Base-by-base conservation (phyloP, 2,329 filamentous ascomycete species). In the Cyclaneusma minus region DNA sequence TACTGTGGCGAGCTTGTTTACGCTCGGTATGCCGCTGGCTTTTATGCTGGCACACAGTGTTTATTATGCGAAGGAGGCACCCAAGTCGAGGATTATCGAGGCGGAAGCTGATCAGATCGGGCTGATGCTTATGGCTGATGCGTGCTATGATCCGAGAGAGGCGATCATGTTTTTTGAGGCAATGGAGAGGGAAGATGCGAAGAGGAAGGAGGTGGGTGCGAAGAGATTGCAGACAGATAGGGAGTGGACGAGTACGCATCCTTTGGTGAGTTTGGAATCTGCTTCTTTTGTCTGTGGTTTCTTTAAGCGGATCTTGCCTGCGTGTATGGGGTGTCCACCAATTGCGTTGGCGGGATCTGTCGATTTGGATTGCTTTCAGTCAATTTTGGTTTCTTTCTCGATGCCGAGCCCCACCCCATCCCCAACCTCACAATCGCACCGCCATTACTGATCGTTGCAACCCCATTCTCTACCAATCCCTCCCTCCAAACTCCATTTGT, bases 71-170 rank as follows among this genome's bases (percentile, higher is more conserved):
- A 7, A 7, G 8, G 18, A 7, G 8, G 56, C 66, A 33, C 80
- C 79, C 2, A 79, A 78, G 47, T 69, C 67, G 23, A 58, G 80
- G 25, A 64, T 62, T 43, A 78, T 84, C 52, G 80, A 79, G 57
- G 68, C 61, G 25, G 79, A 87, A 53, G 80, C 80, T 0, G 80
- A 87, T 43, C 81, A 80, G 40, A 82, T 85, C 24, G 80, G 80
- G 1, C 50, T 85, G 17, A 69, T 85, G 63, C 78, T 85, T 63
- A 85, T 85, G 76, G 69, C 78, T 0, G 68, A 81, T 51, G 75
- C 73, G 14, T 85, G 80, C 52, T 85, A 78, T 44, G 62, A 82
- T 34, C 80, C 80, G 1, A 51, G 60, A 8, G 67, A 69, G 33
- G 78, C 79, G 0, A 55, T 76, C 22, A 57, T 55, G 0, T 68